These are phyloP conservation scores for Fusarium buharicum DNA, from an alignment of 2,329 filamentous ascomycete species.

Conservation along the genomic window DNA sequence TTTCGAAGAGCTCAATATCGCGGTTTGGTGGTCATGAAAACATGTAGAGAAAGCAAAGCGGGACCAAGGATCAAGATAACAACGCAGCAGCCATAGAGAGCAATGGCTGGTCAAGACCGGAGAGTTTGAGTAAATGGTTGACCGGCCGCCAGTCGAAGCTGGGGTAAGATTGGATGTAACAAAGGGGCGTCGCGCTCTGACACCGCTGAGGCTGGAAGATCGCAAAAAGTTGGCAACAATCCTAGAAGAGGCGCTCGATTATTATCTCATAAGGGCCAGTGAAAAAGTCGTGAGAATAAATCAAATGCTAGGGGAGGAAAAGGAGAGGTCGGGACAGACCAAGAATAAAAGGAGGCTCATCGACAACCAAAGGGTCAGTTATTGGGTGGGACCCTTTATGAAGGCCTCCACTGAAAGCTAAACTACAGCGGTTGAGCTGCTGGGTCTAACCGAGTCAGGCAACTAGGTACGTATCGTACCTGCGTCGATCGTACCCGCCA, in stretches of 20 bases:
- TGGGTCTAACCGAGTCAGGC: slow-evolving; percentile 22
- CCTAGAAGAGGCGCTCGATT: slow-evolving; percentile 6
- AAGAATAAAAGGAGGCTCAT: slow-evolving; percentile 45
- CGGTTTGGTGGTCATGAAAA: slow-evolving; percentile 38
- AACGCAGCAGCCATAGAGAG: slow-evolving; percentile 34
- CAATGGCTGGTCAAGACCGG: slow-evolving; percentile 26
- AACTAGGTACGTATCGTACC: slow-evolving; percentile 22
- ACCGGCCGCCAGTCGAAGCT: slow-evolving; percentile 13
- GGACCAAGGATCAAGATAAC: slow-evolving; percentile 20
- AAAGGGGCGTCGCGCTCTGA: slow-evolving; percentile 31
- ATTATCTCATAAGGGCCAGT: not conserved
- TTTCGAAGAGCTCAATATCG: slow-evolving; percentile 33
- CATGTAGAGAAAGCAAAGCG: slow-evolving; percentile 27
- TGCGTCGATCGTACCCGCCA: slow-evolving; percentile 17
- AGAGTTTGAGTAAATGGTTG: slow-evolving; percentile 26
- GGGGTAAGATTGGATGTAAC: slow-evolving; percentile 29
- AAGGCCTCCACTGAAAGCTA: slow-evolving; percentile 36
- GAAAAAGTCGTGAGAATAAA: slow-evolving; percentile 14
- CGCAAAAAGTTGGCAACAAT: slow-evolving; percentile 18
- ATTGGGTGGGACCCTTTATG: slow-evolving; percentile 34
- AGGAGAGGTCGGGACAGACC: slow-evolving; percentile 39
- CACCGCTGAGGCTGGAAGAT: slow-evolving; percentile 14
- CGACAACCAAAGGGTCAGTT: slow-evolving; percentile 28
- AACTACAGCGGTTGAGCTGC: slow-evolving; percentile 31
- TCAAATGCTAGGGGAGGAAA: slow-evolving; percentile 22